These are phyloP conservation scores for Basidiobolus heterosporus DNA, from an alignment of 371 early-diverging fungal genomes.

Conservation along the genomic window DNA sequence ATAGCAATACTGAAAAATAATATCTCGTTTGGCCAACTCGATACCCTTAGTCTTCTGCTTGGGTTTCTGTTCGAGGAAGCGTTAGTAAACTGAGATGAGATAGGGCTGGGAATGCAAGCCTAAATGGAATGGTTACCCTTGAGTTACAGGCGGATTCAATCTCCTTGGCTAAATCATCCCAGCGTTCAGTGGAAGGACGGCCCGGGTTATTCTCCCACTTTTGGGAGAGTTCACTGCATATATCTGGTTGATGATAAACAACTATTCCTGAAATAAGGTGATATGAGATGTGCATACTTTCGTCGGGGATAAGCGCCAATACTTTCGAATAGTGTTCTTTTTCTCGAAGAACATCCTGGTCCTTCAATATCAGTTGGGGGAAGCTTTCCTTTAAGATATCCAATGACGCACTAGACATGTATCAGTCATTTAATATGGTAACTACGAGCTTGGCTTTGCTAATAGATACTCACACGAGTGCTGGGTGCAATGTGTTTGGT, in stretches of 20 bases:
- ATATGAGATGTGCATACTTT: constrained; percentile 4
- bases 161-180: constrained; percentile 1
- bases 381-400: constrained; percentile 47
- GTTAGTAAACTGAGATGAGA: too few species aligned
- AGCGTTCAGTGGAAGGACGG: constrained; percentile 24
- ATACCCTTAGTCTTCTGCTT: constrained; percentile 4
- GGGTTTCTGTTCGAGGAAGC: too few species aligned
- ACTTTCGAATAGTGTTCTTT: constrained; percentile 51
- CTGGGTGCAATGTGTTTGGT: constrained; percentile 34
- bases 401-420: constrained; percentile 32
- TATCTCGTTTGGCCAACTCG: constrained; percentile 27
- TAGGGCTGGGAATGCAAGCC: not conserved
- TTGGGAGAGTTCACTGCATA: too few species aligned
- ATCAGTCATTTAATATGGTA: constrained; percentile 3
- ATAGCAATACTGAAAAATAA: constrained; percentile 74
- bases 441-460: not conserved
- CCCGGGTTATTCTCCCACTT: too few species aligned
- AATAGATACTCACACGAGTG: constrained; percentile 25
- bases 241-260: not conserved
- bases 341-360: constrained; percentile 50
- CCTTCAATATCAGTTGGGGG: constrained; percentile 34
- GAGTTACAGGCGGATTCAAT: not conserved
- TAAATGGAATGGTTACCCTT: not conserved
- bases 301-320: constrained; percentile 56
- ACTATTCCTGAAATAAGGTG: not conserved